These are phyloP conservation scores for Aspergillus quadricinctus DNA, from an alignment of 2,329 filamentous ascomycete species.

Conservation along the genomic window DNA sequence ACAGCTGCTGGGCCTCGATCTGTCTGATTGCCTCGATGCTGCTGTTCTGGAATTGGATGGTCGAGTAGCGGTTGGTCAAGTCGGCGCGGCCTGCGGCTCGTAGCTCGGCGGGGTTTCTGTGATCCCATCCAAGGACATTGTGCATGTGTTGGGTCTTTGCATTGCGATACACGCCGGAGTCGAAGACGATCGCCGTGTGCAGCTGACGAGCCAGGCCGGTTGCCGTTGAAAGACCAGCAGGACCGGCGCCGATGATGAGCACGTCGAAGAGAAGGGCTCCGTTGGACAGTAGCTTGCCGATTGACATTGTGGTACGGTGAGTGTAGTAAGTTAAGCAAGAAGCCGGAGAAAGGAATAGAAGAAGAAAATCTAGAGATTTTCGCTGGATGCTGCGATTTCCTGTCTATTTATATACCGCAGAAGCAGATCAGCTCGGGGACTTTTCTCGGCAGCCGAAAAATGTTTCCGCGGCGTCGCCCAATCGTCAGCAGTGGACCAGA, in stretches of 20 bases:
- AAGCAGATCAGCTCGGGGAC: background rate
- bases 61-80: constrained; percentile 34
- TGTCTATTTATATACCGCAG: background rate
- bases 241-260: constrained; percentile 40
- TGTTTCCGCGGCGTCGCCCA: background rate
- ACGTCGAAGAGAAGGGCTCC: background rate
- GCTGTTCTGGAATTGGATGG: constrained; percentile 22
- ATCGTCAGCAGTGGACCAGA: background rate
- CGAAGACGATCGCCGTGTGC: constrained; percentile 42
- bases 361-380: background rate
- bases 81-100: constrained; percentile 31
- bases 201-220: constrained; percentile 37
- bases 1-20: constrained; percentile 18
- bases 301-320: background rate
- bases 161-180: constrained; percentile 44
- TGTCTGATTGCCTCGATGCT: background rate
- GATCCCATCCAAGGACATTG: constrained; percentile 38
- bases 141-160: constrained; percentile 44
- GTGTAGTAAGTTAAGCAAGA: background rate
- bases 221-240: constrained; percentile 39
- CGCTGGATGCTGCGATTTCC: background rate
- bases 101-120: constrained; percentile 29
- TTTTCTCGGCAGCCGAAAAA: background rate
- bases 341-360: background rate
- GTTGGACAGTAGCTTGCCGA: background rate